Evolutionary conservation across 768 basidiomycete genomes (phyloP), one percentile per base, ranked within the genome.

Genomic region (Mycena maculata): DNA sequence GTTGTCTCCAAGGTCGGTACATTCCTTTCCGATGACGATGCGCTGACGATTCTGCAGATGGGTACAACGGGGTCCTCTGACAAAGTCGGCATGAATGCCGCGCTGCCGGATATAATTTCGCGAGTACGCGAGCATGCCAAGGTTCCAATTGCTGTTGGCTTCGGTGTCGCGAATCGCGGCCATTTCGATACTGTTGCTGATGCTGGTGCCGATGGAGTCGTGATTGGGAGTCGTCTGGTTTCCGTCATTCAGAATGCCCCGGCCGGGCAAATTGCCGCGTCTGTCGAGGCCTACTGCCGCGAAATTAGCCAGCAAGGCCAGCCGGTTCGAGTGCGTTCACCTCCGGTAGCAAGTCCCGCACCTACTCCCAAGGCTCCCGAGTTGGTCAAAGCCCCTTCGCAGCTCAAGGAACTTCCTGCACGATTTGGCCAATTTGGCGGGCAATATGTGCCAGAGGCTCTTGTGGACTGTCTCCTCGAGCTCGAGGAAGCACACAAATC

Each of bases 391-490:
- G 71, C 79, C 16, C 61, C 78, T 15, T 74, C 82, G 0, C 81
- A 83, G 50, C 71, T 77, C 23, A 81, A 76, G 53, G 81, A 84
- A 18, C 83, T 99, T 0, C 94, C 96, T 2, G 83, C 90, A 1
- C 87, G 95, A 52, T 99, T 99, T 72, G 98, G 98, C 39, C 85
- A 95, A 67, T 99, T 96, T 75, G 98, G 98, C 36, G 98, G 98
- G 4, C 96, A 98, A 73, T 99, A 96, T 80, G 98, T 98, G 7
- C 96, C 98, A 1, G 98, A 99, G 79, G 90, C 95, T 16, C 84
- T 99, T n/a, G 92, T 96, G 72, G 98, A 96, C 75, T 95, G 93
- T 72, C 84, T 99, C 44, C 82, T 87, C 22, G 96, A 99, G 81
- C 85, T 99, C 33, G 93, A 99, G 79, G 90, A 89, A 58, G 96